phyloP scores from a whole-genome alignment of 345 rosid genomes.

The Abelmoschus esculentus region DNA sequence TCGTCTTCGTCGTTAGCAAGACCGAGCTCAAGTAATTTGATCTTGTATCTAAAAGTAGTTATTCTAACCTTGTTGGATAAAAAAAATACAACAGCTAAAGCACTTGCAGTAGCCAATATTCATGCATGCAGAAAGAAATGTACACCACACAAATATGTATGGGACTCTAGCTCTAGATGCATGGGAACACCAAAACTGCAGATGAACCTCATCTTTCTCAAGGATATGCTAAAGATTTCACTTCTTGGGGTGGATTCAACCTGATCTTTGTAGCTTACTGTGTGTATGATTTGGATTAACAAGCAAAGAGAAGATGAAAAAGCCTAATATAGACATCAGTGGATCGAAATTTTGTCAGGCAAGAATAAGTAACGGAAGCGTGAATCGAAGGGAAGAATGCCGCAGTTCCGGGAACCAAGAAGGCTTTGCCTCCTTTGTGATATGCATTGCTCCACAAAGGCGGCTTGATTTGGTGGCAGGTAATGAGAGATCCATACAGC shows the following conservation, averaged over 20 bases:
- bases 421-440: constrained; percentile 61
- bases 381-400: constrained; percentile 68
- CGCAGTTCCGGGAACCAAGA: constrained; percentile 66
- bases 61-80: too few relatives aligned
- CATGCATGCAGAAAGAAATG: constrained; percentile 2
- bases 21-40: too few relatives aligned
- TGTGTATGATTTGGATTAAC: not conserved
- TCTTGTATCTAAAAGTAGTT: too few relatives aligned
- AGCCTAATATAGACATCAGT: constrained; percentile 12
- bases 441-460: constrained; percentile 75
- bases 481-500: constrained; percentile 84
- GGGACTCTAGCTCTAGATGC: not conserved
- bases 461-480: constrained; percentile 65
- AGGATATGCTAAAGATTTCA: not conserved
- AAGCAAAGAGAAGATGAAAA: not conserved
- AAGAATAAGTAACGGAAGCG: constrained; percentile 75
- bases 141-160: not conserved
- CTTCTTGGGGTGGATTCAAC: not conserved
- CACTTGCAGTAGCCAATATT: not conserved
- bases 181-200: too few relatives aligned
- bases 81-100: not conserved
- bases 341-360: constrained; percentile 29
- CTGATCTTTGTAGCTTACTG: not conserved
- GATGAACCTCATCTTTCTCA: too few relatives aligned
- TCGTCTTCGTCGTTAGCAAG: too few relatives aligned